phyloP scores from a whole-genome alignment of 2,329 filamentous ascomycete species.

The Xylogone sp. region DNA sequence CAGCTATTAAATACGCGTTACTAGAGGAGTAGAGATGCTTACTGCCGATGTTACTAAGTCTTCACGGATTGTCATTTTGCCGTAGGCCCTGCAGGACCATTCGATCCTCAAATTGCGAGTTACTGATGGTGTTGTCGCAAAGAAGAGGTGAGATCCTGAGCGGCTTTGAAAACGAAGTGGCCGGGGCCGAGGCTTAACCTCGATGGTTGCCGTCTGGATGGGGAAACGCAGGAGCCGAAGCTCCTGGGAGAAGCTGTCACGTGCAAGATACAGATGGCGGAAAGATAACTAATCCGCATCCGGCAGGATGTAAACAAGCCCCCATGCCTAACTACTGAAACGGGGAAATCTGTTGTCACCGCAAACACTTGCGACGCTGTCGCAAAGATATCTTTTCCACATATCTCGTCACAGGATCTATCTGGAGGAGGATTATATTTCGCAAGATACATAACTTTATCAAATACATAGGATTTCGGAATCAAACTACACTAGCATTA shows the following conservation, averaged over 20 bases:
- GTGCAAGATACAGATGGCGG: neutral
- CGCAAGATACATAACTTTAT: neutral
- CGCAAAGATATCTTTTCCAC: constrained; percentile 12
- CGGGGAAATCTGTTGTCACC: constrained; percentile 1
- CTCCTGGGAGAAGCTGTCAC: neutral
- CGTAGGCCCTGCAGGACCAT: constrained; percentile 2
- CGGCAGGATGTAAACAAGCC: neutral
- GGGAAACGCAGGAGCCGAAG: neutral
- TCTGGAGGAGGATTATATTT: neutral
- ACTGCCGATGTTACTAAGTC: constrained; percentile 84
- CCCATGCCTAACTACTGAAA: neutral
- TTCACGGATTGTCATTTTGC: constrained; percentile 81
- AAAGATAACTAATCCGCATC: neutral
- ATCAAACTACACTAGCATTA: too few relatives aligned
- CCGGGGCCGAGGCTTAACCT: neutral
- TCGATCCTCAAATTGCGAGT: neutral
- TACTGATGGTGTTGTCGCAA: neutral
- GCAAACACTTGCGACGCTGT: constrained; percentile 8
- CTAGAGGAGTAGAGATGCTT: constrained; percentile 29
- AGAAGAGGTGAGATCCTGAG: neutral
- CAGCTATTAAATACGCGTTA: constrained; percentile 15
- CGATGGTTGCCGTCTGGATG: neutral
- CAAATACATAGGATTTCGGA: neutral
- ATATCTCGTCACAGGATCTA: constrained; percentile 10
- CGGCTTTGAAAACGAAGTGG: neutral